Base-by-base conservation (phyloP, 306 rosid genomes). In the Ziziphus jujuba region DNA sequence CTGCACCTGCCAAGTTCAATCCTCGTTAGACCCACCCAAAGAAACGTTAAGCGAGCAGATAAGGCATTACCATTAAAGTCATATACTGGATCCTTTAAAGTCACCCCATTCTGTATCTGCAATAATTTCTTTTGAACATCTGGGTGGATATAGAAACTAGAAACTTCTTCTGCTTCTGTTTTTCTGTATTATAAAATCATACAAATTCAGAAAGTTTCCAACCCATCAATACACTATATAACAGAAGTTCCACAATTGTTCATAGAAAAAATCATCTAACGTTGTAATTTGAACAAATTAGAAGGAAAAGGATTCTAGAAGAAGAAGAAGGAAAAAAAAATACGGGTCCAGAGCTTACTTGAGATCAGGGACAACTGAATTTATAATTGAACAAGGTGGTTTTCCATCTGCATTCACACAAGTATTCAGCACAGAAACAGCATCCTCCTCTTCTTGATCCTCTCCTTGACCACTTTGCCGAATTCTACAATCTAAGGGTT, bases 81-180 rank as follows among this genome's bases (percentile, higher is more conserved):
- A 58, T 78, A 33, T 67, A 52, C 22, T 61, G 74, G 59, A 28
- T 77, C 75, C 59, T 77, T 72, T n/a, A 69, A 63, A 59, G 52
- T 72, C 77, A 56, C 61, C 59, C 85, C 84, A 51, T 45, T 73
- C 70, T 61, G 80, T 82, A 85, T 75, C 77, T 79, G 83, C 72
- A 66, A 70, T 60, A 79, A 67, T 44, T 77, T 87, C 66, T 74
- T 79, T 22, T 57, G 67, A 61, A 90, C 77, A 71, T 72, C 78
- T 3, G 96, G 95, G 67, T 88, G 97, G 65, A 82, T 72, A 75
- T 82, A 77, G 59, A 47, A 72, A 75, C 83, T 70, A 76, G 83
- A 66, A 63, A 58, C 62, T 36, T 67, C 79, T 45, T 80, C 84
- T 53, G 55, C 15, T 56, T 82, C 80, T 68, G 45, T 40, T 40